Conservation (phyloP, 768 basidiomycete species). For the Agrocybe chaxingu region DNA sequence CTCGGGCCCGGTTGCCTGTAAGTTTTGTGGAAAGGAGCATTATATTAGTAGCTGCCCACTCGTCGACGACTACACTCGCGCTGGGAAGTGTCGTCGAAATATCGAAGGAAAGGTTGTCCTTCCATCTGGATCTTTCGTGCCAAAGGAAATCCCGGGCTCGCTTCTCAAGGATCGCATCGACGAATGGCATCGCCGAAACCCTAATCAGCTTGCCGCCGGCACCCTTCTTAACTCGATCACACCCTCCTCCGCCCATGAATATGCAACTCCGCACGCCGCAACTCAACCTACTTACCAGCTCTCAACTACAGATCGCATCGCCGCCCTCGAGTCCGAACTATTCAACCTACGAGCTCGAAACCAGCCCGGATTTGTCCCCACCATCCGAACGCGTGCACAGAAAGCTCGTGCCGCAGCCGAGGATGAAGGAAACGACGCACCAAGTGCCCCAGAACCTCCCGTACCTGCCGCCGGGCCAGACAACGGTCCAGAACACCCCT, state of each 20-base stretch:
- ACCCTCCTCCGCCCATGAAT: background rate
- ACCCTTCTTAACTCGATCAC: background rate
- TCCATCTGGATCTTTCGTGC: conserved; percentile 19
- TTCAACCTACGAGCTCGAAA: conserved; percentile 3
- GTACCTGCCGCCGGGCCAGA: background rate
- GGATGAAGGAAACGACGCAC: background rate
- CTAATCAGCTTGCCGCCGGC: conserved; percentile 7
- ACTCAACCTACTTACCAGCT: background rate
- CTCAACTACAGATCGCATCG: conserved; percentile 5
- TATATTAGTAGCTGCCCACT: conserved; percentile 19
- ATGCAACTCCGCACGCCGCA: background rate
- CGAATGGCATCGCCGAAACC: conserved; percentile 16
- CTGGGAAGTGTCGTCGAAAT: conserved; percentile 19
- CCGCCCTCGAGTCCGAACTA: conserved; percentile 9
- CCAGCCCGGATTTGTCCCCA: conserved; percentile 1
- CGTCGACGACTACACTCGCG: conserved; percentile 15
- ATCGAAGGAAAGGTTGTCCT: conserved; percentile 20
- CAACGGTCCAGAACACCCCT: conserved; percentile 10
- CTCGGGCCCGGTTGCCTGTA: background rate
- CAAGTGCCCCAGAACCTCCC: background rate
- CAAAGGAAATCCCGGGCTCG: conserved; percentile 7
- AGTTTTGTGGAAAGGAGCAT: conserved; percentile 21
- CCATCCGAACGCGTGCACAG: conserved; percentile 7
- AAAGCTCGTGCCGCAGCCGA: background rate
- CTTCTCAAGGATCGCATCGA: conserved; percentile 9